phyloP scores from a whole-genome alignment of 2,329 filamentous ascomycete species.

The Colletotrichum graminicola region DNA sequence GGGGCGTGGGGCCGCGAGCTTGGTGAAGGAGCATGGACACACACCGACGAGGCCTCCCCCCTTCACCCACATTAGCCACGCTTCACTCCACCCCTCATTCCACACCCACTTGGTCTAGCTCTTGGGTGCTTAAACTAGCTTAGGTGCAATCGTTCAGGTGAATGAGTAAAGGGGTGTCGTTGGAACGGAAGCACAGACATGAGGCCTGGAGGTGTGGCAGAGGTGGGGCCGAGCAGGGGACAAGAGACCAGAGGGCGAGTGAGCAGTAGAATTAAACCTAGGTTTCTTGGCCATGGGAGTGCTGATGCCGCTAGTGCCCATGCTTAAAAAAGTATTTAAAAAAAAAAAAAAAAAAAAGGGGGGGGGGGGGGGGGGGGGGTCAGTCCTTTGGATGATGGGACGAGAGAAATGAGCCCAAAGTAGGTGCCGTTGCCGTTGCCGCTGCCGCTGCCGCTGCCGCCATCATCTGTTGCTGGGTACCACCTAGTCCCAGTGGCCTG shows the following conservation, averaged over 20 bases:
- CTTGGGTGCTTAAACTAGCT: not conserved
- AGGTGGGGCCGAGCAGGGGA: conserved; percentile 9
- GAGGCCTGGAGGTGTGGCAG: conserved; percentile 25
- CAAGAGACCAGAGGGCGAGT: not conserved
- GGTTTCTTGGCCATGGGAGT: conserved; percentile 37
- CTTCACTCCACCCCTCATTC: conserved; percentile 3
- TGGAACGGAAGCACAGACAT: conserved; percentile 39
- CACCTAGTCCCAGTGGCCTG: not conserved
- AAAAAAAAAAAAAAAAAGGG: not conserved
- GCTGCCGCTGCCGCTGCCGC: conserved; percentile 11
- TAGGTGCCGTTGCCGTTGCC: not conserved
- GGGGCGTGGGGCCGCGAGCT: conserved; percentile 34
- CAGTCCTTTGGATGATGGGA: conserved; percentile 34
- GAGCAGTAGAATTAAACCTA: conserved; percentile 28
- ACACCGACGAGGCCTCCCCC: conserved; percentile 12
- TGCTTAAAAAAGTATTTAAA: conserved; percentile 35
- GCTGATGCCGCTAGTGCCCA: conserved; percentile 38
- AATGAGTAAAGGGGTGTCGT: conserved; percentile 5
- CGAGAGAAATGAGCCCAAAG: conserved; percentile 40
- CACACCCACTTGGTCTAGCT: conserved; percentile 25
- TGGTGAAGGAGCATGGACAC: conserved; percentile 15
- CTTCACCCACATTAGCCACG: conserved; percentile 20
- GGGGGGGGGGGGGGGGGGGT: not conserved
- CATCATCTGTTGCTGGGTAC: conserved; percentile 6
- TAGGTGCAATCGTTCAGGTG: not conserved